Percentiles rank a stretch among this genome's conserved stretches.
Evolutionary conservation across 345 rosid genomes (phyloP).

Genomic region (Brassica incana): DNA sequence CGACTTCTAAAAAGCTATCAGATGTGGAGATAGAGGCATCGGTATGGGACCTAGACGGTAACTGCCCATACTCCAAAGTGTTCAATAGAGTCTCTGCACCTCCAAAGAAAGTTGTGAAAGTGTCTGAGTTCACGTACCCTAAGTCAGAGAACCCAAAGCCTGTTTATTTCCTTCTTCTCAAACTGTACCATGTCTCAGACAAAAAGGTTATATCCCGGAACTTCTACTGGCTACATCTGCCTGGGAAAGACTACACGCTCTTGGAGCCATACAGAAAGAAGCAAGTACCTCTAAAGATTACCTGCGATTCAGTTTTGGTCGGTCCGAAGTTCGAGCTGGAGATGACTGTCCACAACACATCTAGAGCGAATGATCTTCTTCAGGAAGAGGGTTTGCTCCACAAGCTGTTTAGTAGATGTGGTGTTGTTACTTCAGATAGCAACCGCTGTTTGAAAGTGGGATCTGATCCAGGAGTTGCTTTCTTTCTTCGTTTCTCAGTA

Average conservation of each 20-base stretch:
- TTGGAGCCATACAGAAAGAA: constrained; percentile 72
- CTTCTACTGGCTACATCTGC: constrained; percentile 91
- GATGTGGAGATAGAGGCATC: constrained; percentile 75
- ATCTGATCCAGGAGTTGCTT: constrained; percentile 66
- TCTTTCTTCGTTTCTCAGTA: constrained; percentile 85
- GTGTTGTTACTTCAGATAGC: constrained; percentile 37
- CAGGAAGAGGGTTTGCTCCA: constrained; percentile 44
- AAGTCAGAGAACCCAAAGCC: constrained; percentile 68
- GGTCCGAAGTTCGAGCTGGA: constrained; percentile 75
- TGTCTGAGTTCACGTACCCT: constrained; percentile 76
- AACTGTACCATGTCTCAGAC: constrained; percentile 68
- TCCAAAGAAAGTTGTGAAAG: constrained; percentile 59
- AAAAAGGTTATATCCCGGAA: constrained; percentile 75
- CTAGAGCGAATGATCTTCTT: constrained; percentile 34
- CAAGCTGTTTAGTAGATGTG: constrained; percentile 44
- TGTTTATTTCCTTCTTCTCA: constrained; percentile 87
- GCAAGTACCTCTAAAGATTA: constrained; percentile 70
- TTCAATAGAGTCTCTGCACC: constrained; percentile 55
- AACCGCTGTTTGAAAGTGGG: constrained; percentile 49
- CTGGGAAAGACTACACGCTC: constrained; percentile 76
- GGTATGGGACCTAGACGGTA: constrained; percentile 87
- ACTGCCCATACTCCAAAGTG: constrained; percentile 66
- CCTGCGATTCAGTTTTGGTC: constrained; percentile 46
- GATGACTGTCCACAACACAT: constrained; percentile 63
- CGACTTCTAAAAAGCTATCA: constrained; percentile 58